Base-by-base conservation (phyloP, 2,329 filamentous ascomycete genomes). In the Penicillium sp. region DNA sequence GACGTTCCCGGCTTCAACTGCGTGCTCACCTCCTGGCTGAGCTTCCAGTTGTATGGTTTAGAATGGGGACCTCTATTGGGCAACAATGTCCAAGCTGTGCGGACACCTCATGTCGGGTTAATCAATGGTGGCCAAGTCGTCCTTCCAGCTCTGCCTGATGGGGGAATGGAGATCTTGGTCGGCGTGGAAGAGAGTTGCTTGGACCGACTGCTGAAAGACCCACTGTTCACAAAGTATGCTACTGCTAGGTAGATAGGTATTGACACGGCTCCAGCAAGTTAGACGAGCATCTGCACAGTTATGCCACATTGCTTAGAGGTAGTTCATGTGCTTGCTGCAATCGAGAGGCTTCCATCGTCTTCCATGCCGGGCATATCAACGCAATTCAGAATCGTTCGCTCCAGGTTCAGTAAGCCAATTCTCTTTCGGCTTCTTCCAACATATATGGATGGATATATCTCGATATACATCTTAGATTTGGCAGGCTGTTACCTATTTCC, bases 1-100 rank as follows among this genome's bases (percentile, higher is more conserved):
- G 69, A 72, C 50, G 61, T 68, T 9, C 68, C 68, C 0, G 68
- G 69, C 7, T 56, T 52, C 48, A 64, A 70, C 49, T 67, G 62
- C 33, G 57, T 66, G 12, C 62, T 65, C 50, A 68, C 65, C 4
- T 69, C 64, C 5, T 72, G 67, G 69, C 50, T 61, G 22, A 63
- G 63, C 28, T 64, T 70, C 29, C 54, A 61, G 14, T 48, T 71
- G 11, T 71, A 71, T 41, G 59, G 49, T 11, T 41, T 70, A 19
- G 57, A 66, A 10, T 71, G 67, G 67, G 69, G 69, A 2, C 57
- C 63, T 14, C 22, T 58, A 7, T 27, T 70, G 7, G 64, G 64
- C 0, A 58, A 49, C 12, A 59, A 49, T 8, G 64, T 71, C 44
- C 49, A 64, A 36, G 59, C 67, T 1, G 56, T 71, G 4, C 61